These are phyloP conservation scores for Rubia occidens DNA, from an alignment of 305 asterid species.

Conservation along the genomic window DNA sequence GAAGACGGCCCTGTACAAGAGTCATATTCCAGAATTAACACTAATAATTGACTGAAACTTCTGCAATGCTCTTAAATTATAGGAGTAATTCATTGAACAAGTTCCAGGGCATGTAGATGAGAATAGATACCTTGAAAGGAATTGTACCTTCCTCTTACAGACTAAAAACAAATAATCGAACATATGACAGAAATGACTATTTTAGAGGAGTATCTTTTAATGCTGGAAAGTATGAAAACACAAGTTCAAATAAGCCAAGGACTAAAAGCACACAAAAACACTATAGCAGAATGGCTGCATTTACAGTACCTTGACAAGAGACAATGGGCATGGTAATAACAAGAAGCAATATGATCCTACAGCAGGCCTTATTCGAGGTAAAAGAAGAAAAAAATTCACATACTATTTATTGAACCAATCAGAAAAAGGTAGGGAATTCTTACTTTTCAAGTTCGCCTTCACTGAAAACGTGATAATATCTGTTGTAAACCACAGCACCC, in stretches of 20 bases:
- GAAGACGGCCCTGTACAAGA: neutral
- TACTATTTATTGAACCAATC: neutral
- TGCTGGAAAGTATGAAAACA: too few species aligned
- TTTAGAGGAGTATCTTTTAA: neutral
- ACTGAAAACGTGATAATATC: slow-evolving; percentile 91
- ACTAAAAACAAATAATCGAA: neutral
- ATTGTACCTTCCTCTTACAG: neutral
- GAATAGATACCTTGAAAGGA: neutral
- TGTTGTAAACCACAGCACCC: slow-evolving; percentile 79
- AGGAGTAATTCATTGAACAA: neutral
- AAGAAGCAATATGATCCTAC: neutral
- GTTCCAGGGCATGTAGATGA: neutral
- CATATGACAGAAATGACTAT: neutral
- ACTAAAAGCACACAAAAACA: neutral
- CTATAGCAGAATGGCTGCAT: neutral
- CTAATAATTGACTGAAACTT: neutral
- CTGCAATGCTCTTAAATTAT: neutral
- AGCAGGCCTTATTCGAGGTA: neutral
- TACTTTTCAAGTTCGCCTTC: slow-evolving; percentile 99
- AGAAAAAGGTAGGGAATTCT: slow-evolving; percentile 5
- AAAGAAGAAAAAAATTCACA: neutral
- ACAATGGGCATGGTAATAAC: neutral
- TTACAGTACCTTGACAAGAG: neutral
- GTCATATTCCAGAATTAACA: neutral
- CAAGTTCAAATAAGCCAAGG: neutral